Conservation (phyloP, 768 basidiomycete genomes). For the Exsudoporus frostii region DNA sequence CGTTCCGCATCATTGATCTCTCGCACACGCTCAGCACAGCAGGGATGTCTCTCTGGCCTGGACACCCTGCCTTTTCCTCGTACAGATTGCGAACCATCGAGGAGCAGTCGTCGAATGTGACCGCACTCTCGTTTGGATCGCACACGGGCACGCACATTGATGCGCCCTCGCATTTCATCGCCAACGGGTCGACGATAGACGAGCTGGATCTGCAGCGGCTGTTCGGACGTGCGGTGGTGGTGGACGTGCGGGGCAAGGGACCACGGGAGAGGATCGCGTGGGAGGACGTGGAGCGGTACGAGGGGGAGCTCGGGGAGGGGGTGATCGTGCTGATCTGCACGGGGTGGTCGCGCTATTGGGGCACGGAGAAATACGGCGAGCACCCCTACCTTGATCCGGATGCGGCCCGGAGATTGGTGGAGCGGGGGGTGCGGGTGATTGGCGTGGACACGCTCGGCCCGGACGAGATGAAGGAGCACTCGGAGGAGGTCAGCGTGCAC, state of each 20-base stretch:
- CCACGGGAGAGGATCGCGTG: conserved; percentile 52
- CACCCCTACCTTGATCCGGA: conserved; percentile 59
- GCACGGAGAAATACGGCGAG: conserved; percentile 43
- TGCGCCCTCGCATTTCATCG: conserved; percentile 68
- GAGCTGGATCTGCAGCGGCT: conserved; percentile 50
- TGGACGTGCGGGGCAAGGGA: conserved; percentile 48
- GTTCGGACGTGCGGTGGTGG: conserved; percentile 48
- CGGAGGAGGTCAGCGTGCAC: conserved; percentile 39
- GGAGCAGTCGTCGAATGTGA: conserved; percentile 8
- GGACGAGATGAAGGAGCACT: conserved; percentile 41
- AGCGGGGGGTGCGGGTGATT: conserved; percentile 50
- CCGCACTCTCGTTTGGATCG: conserved; percentile 52
- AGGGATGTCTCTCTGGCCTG: conserved; percentile 25
- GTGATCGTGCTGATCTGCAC: conserved; percentile 56
- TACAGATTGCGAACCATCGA: conserved; percentile 3
- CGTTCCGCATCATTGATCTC: conserved; percentile 19
- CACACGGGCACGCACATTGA: conserved; percentile 80
- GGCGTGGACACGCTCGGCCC: conserved; percentile 64
- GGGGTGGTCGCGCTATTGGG: conserved; percentile 61
- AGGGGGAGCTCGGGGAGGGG: conserved; percentile 37
- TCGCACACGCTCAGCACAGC: conserved; percentile 20
- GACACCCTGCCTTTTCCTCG: conserved; percentile 20
- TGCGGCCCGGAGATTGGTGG: conserved; percentile 48
- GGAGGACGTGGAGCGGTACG: conserved; percentile 42
- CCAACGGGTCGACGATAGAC: conserved; percentile 50